Base-by-base conservation (phyloP, 2,329 filamentous ascomycete genomes). In the Stachybotrys echinatus region DNA sequence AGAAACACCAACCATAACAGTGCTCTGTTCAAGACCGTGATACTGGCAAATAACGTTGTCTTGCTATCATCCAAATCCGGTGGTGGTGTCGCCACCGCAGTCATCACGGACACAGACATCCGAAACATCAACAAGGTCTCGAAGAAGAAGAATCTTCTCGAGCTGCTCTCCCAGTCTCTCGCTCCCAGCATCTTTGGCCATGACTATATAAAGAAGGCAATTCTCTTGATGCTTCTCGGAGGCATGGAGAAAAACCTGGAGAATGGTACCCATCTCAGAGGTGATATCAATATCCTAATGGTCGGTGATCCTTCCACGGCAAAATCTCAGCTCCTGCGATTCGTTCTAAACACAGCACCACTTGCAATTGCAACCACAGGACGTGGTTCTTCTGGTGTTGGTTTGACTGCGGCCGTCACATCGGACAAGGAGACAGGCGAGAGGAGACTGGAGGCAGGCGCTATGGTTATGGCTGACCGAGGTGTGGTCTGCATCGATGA, bases 211-310 rank as follows among this genome's bases (percentile, higher is more conserved):
- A 99, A 99, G 71, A 96, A 95, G 70, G 94, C 94, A 1, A 95
- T 99, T 56, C 73, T 99, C 27, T 82, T 99, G 45, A 95, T 97
- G 89, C 79, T 99, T 23, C 76, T 99, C 14, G 89, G 94, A 62
- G 94, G 94, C 51, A 91, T 95, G 80, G 94, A 99, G 75, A 99
- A 99, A 78, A 99, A 99, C 62, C 72, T 99, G 50, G 94, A 97
- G 55, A 99, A 99, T 60, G 94, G 94, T 51, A 97, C 94, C 1
- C 94, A 99, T 80, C 73, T 99, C 66, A 87, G 94, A 79, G 94
- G 94, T 74, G 94, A 99, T 64, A 97, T 99, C 73, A 99, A 99
- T 67, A 96, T 99, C 58, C 79, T 99, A 47, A 97, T 99, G 94
- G 92, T 99, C 42, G 94, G 94, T 72, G 94, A 99, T 68, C 94